Evolutionary conservation across 140 eudicot genomes (phyloP).

Genomic region (Ambrosia hybrid): DNA sequence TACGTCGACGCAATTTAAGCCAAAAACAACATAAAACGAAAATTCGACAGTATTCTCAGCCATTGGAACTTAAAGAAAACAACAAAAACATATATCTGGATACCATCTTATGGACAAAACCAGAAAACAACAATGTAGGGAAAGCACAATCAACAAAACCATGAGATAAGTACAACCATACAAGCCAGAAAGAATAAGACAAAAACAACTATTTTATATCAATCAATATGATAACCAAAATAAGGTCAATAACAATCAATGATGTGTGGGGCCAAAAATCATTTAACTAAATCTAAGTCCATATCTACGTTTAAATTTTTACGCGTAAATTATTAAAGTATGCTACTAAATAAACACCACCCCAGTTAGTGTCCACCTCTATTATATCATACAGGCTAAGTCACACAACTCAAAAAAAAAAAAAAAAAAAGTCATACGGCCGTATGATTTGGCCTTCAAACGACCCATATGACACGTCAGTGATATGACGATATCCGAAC

Average conservation of each 20-base stretch:
- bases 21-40: background rate
- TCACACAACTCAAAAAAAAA: too few relatives aligned
- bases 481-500: too few relatives aligned
- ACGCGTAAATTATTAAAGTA: background rate
- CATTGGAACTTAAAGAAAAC: slow-evolving; percentile 4
- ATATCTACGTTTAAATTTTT: slow-evolving; percentile 10
- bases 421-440: too few relatives aligned
- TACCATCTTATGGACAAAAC: slow-evolving; percentile 30
- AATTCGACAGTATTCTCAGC: slow-evolving; percentile 7
- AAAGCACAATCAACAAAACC: slow-evolving; percentile 28
- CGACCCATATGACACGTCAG: too few relatives aligned
- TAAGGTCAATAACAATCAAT: slow-evolving; percentile 24
- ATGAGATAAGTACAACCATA: slow-evolving; percentile 34
- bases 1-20: slow-evolving; percentile 4
- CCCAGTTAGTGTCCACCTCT: too few relatives aligned
- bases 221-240: slow-evolving; percentile 20
- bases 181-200: slow-evolving; percentile 32
- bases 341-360: too few relatives aligned
- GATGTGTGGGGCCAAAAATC: slow-evolving; percentile 15
- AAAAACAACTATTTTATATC: slow-evolving; percentile 26
- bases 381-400: too few relatives aligned
- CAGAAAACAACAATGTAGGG: slow-evolving; percentile 28
- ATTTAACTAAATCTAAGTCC: slow-evolving; percentile 20
- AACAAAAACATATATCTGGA: slow-evolving; percentile 34
- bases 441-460: too few relatives aligned